phyloP scores from a whole-genome alignment of 2,329 filamentous ascomycete genomes.

The Tolypocladium tundrense region DNA sequence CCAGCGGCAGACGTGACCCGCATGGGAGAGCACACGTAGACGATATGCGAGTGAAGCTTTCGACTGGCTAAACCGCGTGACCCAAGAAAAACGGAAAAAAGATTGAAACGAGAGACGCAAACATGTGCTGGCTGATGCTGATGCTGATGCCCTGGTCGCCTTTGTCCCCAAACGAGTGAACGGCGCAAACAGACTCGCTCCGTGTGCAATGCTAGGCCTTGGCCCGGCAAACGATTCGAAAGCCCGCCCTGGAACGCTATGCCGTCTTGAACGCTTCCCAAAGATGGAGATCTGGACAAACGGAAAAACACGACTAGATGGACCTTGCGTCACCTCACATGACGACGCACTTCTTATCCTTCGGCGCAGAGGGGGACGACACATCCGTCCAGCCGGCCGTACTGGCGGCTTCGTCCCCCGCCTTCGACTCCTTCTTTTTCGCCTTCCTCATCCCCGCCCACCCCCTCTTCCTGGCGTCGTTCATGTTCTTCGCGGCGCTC shows the following conservation, averaged over 20 bases:
- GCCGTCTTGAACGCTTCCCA: background rate
- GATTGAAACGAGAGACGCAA: too few species aligned
- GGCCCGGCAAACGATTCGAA: background rate
- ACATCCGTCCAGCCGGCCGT: slow-evolving; percentile 45
- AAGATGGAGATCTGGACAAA: background rate
- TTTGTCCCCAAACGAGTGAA: background rate
- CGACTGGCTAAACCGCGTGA: background rate
- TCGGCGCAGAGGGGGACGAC: slow-evolving; percentile 18
- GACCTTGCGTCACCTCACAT: slow-evolving; percentile 28
- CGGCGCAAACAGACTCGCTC: background rate
- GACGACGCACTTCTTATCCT: slow-evolving; percentile 38
- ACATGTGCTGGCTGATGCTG: background rate
- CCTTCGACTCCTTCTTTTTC: slow-evolving; percentile 18
- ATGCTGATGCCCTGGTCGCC: background rate
- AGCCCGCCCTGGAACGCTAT: background rate
- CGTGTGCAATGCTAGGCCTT: background rate
- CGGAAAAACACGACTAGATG: background rate
- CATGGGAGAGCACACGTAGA: too few species aligned
- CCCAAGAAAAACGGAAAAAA: background rate
- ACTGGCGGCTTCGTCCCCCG: slow-evolving; percentile 26
- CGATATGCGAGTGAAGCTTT: too few species aligned
- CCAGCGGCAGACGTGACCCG: background rate
- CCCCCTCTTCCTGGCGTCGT: slow-evolving; percentile 47
- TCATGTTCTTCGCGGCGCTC: slow-evolving; percentile 52
- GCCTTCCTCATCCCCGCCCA: slow-evolving; percentile 35